A percentile compares a stretch with the other conserved stretches of the same genome.
These are phyloP conservation scores for Solanum paucissectum DNA, from an alignment of 257 asterid genomes.

Conservation along the genomic window DNA sequence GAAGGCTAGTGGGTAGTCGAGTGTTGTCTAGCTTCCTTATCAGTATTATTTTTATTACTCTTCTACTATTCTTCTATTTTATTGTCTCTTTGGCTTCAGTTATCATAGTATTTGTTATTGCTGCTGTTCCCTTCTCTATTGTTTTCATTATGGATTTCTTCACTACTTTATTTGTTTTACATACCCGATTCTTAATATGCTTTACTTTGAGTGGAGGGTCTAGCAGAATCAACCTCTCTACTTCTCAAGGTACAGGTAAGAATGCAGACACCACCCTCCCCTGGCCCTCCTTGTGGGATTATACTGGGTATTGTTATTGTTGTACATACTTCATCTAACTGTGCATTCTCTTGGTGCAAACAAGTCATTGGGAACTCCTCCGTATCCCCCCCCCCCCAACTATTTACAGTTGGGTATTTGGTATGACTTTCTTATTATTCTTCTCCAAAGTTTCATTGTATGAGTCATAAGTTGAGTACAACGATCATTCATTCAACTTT, in stretches of 20 bases:
- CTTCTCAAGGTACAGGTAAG: background rate
- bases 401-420: background rate
- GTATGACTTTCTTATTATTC: background rate
- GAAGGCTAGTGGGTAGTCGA: background rate
- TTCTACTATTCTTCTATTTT: background rate
- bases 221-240: background rate
- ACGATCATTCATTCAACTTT: background rate
- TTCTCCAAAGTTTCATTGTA: background rate
- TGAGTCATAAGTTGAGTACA: background rate
- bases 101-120: background rate
- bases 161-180: background rate
- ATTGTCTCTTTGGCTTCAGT: background rate
- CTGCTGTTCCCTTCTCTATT: background rate
- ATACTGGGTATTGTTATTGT: background rate
- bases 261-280: background rate
- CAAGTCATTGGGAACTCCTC: background rate
- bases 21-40: background rate
- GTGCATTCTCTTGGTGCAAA: background rate
- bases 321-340: background rate
- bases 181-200: background rate
- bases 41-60: background rate
- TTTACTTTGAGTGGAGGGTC: background rate
- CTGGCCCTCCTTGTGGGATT: background rate
- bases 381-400: background rate
- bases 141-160: background rate